phyloP scores from a whole-genome alignment of 2,329 filamentous ascomycete genomes.

The Hymenoscyphus fructigenus region DNA sequence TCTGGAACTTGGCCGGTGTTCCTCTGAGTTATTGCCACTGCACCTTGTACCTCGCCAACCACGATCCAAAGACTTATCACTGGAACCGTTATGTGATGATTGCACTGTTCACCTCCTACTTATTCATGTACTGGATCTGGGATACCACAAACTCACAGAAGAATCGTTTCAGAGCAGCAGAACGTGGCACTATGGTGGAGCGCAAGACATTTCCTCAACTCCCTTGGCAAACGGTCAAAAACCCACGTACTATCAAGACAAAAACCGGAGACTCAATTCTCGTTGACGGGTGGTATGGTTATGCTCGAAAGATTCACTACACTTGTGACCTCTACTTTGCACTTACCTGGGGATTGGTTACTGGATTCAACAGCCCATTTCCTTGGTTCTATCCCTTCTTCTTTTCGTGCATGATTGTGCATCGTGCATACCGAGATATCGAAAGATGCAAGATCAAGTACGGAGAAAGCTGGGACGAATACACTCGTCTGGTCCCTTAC shows the following conservation, averaged over 20 bases:
- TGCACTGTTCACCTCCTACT: slow-evolving; percentile 67
- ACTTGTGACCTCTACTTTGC: slow-evolving; percentile 79
- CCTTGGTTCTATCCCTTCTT: slow-evolving; percentile 89
- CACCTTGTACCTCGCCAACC: slow-evolving; percentile 85
- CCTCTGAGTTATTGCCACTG: slow-evolving; percentile 92
- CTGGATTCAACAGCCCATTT: slow-evolving; percentile 77
- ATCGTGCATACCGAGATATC: slow-evolving; percentile 75
- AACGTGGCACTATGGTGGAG: slow-evolving; percentile 67
- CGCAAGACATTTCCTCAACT: slow-evolving; percentile 86
- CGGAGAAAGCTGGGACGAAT: slow-evolving; percentile 78
- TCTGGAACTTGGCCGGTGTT: slow-evolving; percentile 94
- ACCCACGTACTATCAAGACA: slow-evolving; percentile 75
- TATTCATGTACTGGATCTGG: slow-evolving; percentile 88
- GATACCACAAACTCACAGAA: slow-evolving; percentile 92
- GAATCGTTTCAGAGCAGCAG: slow-evolving; percentile 82
- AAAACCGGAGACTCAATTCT: slow-evolving; percentile 74
- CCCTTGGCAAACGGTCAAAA: slow-evolving; percentile 81
- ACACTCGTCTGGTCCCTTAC: slow-evolving; percentile 77
- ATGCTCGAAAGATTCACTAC: slow-evolving; percentile 79
- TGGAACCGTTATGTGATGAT: slow-evolving; percentile 70
- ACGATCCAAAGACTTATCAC: slow-evolving; percentile 70
- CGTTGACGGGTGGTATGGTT: slow-evolving; percentile 82
- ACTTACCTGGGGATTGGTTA: slow-evolving; percentile 75
- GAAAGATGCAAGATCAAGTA: slow-evolving; percentile 75
- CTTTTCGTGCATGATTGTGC: slow-evolving; percentile 76